Evolutionary conservation across 1,139 yeast genomes (phyloP).

Genomic region (Diutina rugosa): DNA sequence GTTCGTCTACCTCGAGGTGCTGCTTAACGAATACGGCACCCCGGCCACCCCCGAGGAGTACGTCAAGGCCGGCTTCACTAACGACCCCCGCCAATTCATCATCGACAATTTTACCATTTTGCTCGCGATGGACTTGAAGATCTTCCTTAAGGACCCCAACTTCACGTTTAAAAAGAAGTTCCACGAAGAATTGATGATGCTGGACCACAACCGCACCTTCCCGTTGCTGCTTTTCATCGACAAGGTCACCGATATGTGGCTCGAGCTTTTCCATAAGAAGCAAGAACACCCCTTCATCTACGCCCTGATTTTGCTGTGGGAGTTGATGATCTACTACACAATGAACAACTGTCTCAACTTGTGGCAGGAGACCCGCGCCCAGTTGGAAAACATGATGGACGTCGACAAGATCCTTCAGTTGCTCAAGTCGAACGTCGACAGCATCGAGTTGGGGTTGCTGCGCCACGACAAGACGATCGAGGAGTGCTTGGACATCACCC

Average conservation of each 20-base stretch:
- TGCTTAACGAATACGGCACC: constrained; percentile 32
- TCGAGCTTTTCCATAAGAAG: constrained; percentile 22
- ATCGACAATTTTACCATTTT: constrained; percentile 27
- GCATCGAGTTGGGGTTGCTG: constrained; percentile 18
- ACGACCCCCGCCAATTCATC: constrained; percentile 29
- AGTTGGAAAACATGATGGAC: constrained; percentile 28
- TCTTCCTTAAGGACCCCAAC: constrained; percentile 41
- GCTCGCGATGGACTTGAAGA: constrained; percentile 36
- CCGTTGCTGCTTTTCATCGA: constrained; percentile 27
- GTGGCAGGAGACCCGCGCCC: constrained; percentile 61
- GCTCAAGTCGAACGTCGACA: constrained; percentile 17
- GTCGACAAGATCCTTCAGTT: constrained; percentile 35
- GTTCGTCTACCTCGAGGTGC: constrained; percentile 25
- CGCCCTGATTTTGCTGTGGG: constrained; percentile 40
- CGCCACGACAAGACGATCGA: constrained; percentile 16
- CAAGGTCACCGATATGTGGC: constrained; percentile 25
- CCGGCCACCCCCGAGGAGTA: constrained; percentile 34
- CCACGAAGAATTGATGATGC: constrained; percentile 44
- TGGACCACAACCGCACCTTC: constrained; percentile 30
- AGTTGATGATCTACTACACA: constrained; percentile 39
- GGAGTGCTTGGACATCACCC: constrained; percentile 32
- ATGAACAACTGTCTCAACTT: constrained; percentile 45
- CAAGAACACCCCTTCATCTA: constrained; percentile 24
- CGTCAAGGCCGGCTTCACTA: constrained; percentile 34
- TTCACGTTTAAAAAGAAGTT: constrained; percentile 44